These are phyloP conservation scores for Debaryomyces sp. DNA, from an alignment of 1,139 yeast genomes.

Conservation along the genomic window DNA sequence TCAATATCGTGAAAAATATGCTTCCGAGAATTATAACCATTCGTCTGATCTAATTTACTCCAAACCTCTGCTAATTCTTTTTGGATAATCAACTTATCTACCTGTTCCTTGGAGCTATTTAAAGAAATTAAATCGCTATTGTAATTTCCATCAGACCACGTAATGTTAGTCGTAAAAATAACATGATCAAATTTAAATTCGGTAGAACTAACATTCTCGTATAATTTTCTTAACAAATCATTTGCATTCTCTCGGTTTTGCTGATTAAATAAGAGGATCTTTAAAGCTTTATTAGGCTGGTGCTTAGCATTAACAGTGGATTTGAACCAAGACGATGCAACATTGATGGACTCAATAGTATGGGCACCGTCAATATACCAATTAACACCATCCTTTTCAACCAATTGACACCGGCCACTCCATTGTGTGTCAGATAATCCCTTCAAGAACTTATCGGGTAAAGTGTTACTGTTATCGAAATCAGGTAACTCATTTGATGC, in stretches of 20 bases:
- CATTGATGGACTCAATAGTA: slow-evolving; percentile 81
- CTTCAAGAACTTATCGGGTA: slow-evolving; percentile 57
- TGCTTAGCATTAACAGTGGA: slow-evolving; percentile 26
- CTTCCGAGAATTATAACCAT: slow-evolving; percentile 32
- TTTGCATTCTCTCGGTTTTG: slow-evolving; percentile 85
- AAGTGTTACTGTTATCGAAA: slow-evolving; percentile 20
- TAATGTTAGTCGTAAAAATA: slow-evolving; percentile 86
- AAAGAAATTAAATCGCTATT: slow-evolving; percentile 83
- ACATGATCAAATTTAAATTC: slow-evolving; percentile 65
- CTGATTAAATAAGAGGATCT: slow-evolving; percentile 81
- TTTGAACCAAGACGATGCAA: slow-evolving; percentile 80
- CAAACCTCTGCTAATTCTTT: slow-evolving; percentile 71
- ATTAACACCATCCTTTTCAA: slow-evolving; percentile 51
- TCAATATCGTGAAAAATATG: slow-evolving; percentile 77
- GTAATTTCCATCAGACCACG: slow-evolving; percentile 83
- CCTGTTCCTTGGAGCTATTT: slow-evolving; percentile 76
- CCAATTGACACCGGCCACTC: slow-evolving; percentile 94
- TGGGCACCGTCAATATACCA: slow-evolving; percentile 98
- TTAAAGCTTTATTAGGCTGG: slow-evolving; percentile 18
- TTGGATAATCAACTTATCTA: slow-evolving; percentile 82
- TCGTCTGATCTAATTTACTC: slow-evolving; percentile 52
- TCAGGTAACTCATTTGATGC: slow-evolving; percentile 28
- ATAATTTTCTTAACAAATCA: slow-evolving; percentile 58
- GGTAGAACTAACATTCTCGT: slow-evolving; percentile 37
- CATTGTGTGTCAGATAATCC: slow-evolving; percentile 78